Conservation (phyloP, 768 basidiomycete genomes). For the Boletellus emodensis region DNA sequence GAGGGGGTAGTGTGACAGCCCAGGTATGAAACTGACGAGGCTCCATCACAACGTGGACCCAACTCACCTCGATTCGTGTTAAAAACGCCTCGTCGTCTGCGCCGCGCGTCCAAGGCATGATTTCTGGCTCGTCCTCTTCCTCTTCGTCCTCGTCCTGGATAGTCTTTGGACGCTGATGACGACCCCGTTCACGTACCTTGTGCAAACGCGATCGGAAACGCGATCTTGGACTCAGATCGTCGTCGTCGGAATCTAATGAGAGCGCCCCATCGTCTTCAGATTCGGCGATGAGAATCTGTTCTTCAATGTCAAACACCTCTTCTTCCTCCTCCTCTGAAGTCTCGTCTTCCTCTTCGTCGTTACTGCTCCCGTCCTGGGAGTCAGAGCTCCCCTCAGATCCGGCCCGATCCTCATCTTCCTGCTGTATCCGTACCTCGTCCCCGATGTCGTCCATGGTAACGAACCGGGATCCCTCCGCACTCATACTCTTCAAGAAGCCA, state of each 20-base stretch:
- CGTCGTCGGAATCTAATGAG: constrained; percentile 32
- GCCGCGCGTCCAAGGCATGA: constrained; percentile 34
- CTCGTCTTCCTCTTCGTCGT: constrained; percentile 30
- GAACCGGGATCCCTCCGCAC: constrained; percentile 42
- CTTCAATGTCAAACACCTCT: constrained; percentile 41
- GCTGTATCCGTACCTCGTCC: constrained; percentile 46
- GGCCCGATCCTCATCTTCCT: constrained; percentile 43
- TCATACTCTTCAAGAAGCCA: constrained; percentile 49
- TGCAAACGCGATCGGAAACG: constrained; percentile 36
- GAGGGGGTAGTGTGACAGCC: constrained; percentile 34
- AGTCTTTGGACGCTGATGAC: constrained; percentile 10
- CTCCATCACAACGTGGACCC: neutral
- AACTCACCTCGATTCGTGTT: constrained; percentile 49
- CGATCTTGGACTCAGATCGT: constrained; percentile 30
- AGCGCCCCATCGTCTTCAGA: constrained; percentile 17
- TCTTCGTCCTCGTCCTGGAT: constrained; percentile 26
- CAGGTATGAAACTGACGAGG: constrained; percentile 1
- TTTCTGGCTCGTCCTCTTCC: constrained; percentile 32
- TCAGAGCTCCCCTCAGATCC: constrained; percentile 22
- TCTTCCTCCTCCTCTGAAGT: constrained; percentile 39
- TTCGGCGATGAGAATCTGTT: constrained; percentile 41
- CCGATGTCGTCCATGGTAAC: constrained; percentile 67
- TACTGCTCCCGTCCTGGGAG: constrained; percentile 23
- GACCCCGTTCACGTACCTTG: constrained; percentile 27
- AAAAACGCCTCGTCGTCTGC: constrained; percentile 59